A percentile compares a stretch with the other conserved stretches of the same genome.
phyloP scores from a whole-genome alignment of 192 early-diverging fungal genomes.

The Jimgerdemannia flammicorona region DNA sequence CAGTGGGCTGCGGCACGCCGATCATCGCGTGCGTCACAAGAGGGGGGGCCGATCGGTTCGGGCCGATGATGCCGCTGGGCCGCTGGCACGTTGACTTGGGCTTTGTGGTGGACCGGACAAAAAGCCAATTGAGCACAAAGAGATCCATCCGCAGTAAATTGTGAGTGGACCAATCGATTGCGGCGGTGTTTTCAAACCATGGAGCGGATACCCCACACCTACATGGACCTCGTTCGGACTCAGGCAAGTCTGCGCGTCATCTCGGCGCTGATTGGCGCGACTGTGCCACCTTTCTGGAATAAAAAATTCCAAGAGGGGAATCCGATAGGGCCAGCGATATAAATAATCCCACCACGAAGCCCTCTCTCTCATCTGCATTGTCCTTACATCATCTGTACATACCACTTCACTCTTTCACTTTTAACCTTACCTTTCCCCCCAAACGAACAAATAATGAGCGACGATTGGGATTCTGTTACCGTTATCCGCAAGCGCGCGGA shows the following conservation, averaged over 20 bases:
- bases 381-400: neutral
- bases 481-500: conserved; percentile 76
- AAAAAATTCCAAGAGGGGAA: neutral
- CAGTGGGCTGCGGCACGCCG: too few species aligned
- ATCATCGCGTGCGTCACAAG: too few species aligned
- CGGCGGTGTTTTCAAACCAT: too few species aligned
- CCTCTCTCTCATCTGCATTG: neutral
- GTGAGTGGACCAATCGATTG: too few species aligned
- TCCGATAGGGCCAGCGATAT: neutral
- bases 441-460: conserved; percentile 18
- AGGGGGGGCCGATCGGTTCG: too few species aligned
- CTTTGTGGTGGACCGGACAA: too few species aligned
- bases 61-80: too few species aligned
- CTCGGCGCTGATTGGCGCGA: neutral
- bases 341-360: neutral
- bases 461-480: conserved; percentile 71
- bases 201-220: too few species aligned
- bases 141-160: too few species aligned
- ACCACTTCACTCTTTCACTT: neutral
- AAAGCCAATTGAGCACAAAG: too few species aligned
- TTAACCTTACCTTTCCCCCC: neutral
- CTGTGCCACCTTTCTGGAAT: neutral
- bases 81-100: too few species aligned
- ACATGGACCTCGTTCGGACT: neutral
- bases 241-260: neutral